A percentile compares a stretch with the other conserved stretches of the same genome.
Conservation (phyloP, 345 rosid species). For the Citrus cavaleriei region DNA sequence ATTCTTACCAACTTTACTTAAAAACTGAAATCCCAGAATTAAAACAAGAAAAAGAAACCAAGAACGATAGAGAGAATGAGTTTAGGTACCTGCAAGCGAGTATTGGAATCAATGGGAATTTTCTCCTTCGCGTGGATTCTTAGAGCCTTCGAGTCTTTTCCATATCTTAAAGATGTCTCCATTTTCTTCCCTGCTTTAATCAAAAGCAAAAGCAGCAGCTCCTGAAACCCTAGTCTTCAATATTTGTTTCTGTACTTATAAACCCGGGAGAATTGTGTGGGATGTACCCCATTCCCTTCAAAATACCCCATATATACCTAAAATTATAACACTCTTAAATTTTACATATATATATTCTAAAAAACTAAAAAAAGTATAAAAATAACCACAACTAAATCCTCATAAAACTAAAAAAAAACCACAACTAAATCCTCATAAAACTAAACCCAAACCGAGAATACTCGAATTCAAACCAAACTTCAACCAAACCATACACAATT, state of each 20-base stretch:
- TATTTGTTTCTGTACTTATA: neutral
- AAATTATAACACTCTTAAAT: too few species aligned
- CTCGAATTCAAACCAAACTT: too few species aligned
- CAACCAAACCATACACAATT: too few species aligned
- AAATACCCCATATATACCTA: too few species aligned
- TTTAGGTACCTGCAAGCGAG: conserved; percentile 63
- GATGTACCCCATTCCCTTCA: too few species aligned
- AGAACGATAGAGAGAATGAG: neutral
- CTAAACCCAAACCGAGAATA: too few species aligned
- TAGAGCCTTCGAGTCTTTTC: conserved; percentile 54
- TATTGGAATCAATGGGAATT: conserved; percentile 51
- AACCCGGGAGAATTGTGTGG: too few species aligned
- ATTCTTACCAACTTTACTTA: neutral
- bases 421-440: too few species aligned
- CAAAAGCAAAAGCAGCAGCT: neutral
- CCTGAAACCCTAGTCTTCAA: neutral
- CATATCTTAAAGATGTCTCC: conserved; percentile 85
- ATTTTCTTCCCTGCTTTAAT: conserved; percentile 20
- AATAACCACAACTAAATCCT: too few species aligned
- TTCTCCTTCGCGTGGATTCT: conserved; percentile 89
- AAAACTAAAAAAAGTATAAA: too few species aligned
- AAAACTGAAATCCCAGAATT: neutral
- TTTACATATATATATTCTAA: too few species aligned
- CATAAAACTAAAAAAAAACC: too few species aligned
- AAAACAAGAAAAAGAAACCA: neutral